Percentiles rank a stretch among this genome's conserved stretches.
Evolutionary conservation across 257 asterid species (phyloP).

Genomic region (Solanum bulbocastanum): DNA sequence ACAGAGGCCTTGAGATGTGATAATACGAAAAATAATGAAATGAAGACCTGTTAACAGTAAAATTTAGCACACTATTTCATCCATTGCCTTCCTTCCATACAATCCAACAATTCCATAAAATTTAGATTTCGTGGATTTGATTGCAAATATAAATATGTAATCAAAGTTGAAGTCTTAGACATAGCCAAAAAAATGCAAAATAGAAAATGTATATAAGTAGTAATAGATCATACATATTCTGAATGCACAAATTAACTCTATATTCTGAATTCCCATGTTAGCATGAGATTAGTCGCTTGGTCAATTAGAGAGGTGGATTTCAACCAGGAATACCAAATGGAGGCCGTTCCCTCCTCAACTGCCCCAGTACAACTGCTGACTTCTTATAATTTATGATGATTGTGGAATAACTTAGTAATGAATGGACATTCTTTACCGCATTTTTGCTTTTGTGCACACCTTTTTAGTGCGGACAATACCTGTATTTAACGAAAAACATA

Average conservation of each 20-base stretch:
- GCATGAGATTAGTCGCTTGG: not conserved
- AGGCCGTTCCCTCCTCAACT: not conserved
- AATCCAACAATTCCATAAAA: no score
- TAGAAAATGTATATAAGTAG: not conserved
- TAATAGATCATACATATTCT: not conserved
- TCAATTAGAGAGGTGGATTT: not conserved
- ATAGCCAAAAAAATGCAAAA: not conserved
- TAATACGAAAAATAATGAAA: no score
- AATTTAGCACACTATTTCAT: no score
- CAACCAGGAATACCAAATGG: not conserved
- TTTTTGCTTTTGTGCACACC: not conserved
- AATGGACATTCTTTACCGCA: not conserved
- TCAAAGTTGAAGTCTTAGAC: not conserved
- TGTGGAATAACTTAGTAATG: not conserved
- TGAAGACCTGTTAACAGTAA: no score
- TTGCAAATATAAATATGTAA: not conserved
- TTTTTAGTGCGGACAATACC: not conserved
- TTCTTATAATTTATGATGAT: not conserved
- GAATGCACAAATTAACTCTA: not conserved
- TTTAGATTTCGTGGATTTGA: not conserved
- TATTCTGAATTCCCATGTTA: not conserved
- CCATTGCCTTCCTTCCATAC: no score
- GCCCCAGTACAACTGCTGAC: not conserved
- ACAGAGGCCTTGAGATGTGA: no score
- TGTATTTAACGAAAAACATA: not conserved